Evolutionary conservation across 202 grass and related monocot genomes (phyloP).

Genomic region (Alloteropsis angusta): DNA sequence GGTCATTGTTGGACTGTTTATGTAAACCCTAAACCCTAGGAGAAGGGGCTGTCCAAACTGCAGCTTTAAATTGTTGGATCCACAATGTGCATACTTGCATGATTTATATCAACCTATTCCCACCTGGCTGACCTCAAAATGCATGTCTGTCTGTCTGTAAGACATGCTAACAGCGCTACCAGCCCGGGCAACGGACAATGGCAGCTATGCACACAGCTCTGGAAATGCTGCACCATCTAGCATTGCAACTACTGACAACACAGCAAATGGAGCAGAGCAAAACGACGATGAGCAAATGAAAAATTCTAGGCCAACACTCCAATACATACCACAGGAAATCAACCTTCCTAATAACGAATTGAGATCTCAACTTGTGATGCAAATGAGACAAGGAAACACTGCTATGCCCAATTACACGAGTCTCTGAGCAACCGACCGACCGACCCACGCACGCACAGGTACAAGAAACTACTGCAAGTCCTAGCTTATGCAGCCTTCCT

Average conservation of each 20-base stretch:
- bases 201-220: too few species aligned
- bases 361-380: not conserved
- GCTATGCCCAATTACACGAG: not conserved
- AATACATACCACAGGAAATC: not conserved
- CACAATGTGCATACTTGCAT: not conserved
- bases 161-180: not conserved
- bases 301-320: not conserved
- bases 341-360: too few species aligned
- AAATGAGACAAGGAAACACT: not conserved
- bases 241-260: not conserved
- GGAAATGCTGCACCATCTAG: too few species aligned
- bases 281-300: not conserved
- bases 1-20: not conserved
- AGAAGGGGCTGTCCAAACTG: too few species aligned
- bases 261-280: not conserved
- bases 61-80: not conserved
- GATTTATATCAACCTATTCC: not conserved
- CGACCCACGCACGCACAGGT: not conserved
- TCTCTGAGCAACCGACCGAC: not conserved
- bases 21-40: too few species aligned
- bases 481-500: not conserved
- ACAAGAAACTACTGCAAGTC: constrained; percentile 1
- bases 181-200: too few species aligned
- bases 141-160: not conserved
- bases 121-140: not conserved